Base-by-base conservation (phyloP, 2,329 filamentous ascomycete species). In the Basipetospora chlamydospora region DNA sequence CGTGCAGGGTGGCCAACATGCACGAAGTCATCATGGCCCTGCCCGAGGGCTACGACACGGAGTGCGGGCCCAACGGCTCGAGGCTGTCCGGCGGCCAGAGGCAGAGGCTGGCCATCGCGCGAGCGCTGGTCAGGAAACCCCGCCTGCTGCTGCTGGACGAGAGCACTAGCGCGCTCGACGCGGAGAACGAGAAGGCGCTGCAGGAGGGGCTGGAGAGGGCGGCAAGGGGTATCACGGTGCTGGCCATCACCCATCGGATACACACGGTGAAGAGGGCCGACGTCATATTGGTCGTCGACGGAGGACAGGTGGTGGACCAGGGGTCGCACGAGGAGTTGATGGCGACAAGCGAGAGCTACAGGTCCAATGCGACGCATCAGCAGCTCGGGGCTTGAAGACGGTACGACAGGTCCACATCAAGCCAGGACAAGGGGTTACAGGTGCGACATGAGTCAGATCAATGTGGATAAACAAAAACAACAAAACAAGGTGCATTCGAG, bases 141-240 rank as follows among this genome's bases (percentile, higher is more conserved):
- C 67, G 77, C 32, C 64, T 92, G 2, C 56, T 92, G 13, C 69
- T 93, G 26, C 64, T 92, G 1, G 85, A 93, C 47, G 84, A 92
- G 60, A 80, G 80, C 21, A 92, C 84, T 0, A 81, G 75, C 28
- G 80, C 79, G 3, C 63, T 93, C 3, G 84, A 92, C 47, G 70
- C 73, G 0, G 76, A 77, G 47, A 79, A 71, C 34, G 79, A 83
- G 35, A 61, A 63, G 5, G 56, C 77, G 8, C 66, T 92, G 17
- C 70, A 82, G 38, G 66, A 78, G 18, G 77, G 74, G n/a, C 15
- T 85, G 29, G 73, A 81, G 53, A 62, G 57, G 41, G 70, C 64
- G 0, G 62, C 64, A 3, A 59, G 59, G 33, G 66, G 53, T 38
- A 68, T 70, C 31, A 75, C 70, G 0, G 67, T 73, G 12, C 60